Percentiles rank a stretch among this genome's conserved stretches.
Evolutionary conservation across 2,329 filamentous ascomycete genomes (phyloP).

Genomic region (Botryotinia convoluta): DNA sequence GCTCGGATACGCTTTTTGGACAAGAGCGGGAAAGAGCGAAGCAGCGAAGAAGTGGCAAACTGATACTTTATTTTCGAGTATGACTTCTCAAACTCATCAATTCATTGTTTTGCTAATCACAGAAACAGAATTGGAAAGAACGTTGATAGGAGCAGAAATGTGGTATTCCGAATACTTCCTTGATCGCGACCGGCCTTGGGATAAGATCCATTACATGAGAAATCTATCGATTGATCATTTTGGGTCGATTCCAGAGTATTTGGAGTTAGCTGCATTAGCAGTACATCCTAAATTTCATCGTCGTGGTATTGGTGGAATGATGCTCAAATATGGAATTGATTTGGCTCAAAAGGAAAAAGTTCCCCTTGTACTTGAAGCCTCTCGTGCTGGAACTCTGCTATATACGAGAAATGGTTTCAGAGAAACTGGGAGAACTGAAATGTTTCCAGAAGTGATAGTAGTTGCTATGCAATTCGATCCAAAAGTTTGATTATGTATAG

Average conservation of each 20-base stretch:
- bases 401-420: slow-evolving; percentile 15
- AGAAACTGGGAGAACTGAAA: slow-evolving; percentile 1
- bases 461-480: slow-evolving; percentile 15
- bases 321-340: slow-evolving; percentile 16
- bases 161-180: slow-evolving; percentile 16
- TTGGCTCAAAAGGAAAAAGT: slow-evolving; percentile 14
- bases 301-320: slow-evolving; percentile 13
- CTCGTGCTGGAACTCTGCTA: slow-evolving; percentile 7
- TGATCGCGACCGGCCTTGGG: slow-evolving; percentile 14
- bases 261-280: not conserved
- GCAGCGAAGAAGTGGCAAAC: slow-evolving; percentile 15
- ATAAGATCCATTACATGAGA: slow-evolving; percentile 4
- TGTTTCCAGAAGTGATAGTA: not conserved
- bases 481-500: not conserved
- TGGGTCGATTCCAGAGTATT: slow-evolving; percentile 10
- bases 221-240: slow-evolving; percentile 2
- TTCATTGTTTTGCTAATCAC: too few species aligned
- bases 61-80: slow-evolving; percentile 10
- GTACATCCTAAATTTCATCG: slow-evolving; percentile 13
- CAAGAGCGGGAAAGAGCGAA: slow-evolving; percentile 6
- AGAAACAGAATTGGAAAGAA: slow-evolving; percentile 14
- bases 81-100: too few species aligned
- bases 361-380: slow-evolving; percentile 15
- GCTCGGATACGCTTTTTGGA: slow-evolving; percentile 15
- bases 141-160: not conserved